Conservation (phyloP, 2,329 filamentous ascomycete species). For the Fusarium bulbicola region DNA sequence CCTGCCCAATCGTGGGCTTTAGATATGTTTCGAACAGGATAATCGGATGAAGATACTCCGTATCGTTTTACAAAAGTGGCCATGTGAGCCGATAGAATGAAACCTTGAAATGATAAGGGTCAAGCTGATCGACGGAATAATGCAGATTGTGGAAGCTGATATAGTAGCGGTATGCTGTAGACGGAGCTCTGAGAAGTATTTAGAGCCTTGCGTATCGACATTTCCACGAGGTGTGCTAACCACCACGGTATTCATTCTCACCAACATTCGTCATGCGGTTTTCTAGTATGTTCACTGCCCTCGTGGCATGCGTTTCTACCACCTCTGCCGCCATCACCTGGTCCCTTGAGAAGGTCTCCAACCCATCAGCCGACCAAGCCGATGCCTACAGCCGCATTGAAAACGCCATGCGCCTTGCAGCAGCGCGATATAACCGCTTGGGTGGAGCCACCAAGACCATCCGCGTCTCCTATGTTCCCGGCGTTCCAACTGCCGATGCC, state of each 20-base stretch:
- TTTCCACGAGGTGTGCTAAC: background rate
- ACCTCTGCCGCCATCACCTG: constrained; percentile 52
- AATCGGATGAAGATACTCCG: constrained; percentile 15
- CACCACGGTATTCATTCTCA: background rate
- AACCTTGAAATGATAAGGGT: constrained; percentile 11
- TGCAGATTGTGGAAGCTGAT: background rate
- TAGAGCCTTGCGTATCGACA: background rate
- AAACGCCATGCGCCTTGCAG: constrained; percentile 52
- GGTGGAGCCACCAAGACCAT: constrained; percentile 50
- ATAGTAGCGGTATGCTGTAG: background rate
- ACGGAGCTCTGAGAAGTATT: background rate
- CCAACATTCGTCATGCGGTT: constrained; percentile 45
- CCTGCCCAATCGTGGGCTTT: constrained; percentile 1
- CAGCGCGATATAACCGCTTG: constrained; percentile 50
- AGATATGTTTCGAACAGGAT: background rate
- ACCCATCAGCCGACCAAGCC: constrained; percentile 52
- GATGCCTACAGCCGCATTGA: constrained; percentile 57
- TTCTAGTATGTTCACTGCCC: constrained; percentile 40
- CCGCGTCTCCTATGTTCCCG: constrained; percentile 52
- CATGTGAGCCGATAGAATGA: constrained; percentile 7
- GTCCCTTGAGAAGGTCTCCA: constrained; percentile 49
- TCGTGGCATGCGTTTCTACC: constrained; percentile 43
- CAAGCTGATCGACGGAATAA: constrained; percentile 1
- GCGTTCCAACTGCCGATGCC: constrained; percentile 57
- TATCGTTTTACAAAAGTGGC: constrained; percentile 8